Evolutionary conservation across 1,284 basidiomycete species (phyloP), one percentile per base, ranked within the genome.

Genomic region (Coniophora puteana): DNA sequence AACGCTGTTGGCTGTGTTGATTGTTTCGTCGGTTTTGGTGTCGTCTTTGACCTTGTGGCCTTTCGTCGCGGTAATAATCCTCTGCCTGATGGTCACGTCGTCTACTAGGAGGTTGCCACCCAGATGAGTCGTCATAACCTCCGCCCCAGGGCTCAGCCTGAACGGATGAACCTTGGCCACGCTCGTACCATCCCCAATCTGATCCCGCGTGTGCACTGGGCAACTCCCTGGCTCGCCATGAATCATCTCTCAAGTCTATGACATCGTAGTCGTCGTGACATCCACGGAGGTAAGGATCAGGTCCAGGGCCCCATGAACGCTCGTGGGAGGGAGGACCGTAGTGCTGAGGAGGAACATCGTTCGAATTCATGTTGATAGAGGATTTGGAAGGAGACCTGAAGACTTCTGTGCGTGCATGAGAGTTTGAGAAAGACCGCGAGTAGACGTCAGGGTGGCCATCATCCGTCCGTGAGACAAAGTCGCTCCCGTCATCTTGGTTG

Each of bases 191-290:
- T n/a, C n/a, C n/a, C n/a, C n/a, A n/a, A n/a, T n/a, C n/a, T n/a
- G n/a, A n/a, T n/a, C n/a, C n/a, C n/a, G n/a, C n/a, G n/a, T n/a
- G n/a, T n/a, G n/a, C n/a, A n/a, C n/a, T n/a, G n/a, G n/a, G n/a
- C n/a, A n/a, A n/a, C n/a, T n/a, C n/a, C n/a, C n/a, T n/a, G 47
- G 63, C 50, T 44, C 64, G 54, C 66, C 78, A 77, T 14, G 65
- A 60, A 45, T 70, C 69, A 36, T 69, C 71, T 47, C 71, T 68
- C 33, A 69, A 55, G 42, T 69, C 65, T 36, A 56, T 41, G 17
- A 58, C 52, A 42, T 76, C 72, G 51, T 74, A 72, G 44, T 67
- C 71, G 45, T 76, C 75, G 57, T 74, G 72, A 42, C 74, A 65
- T 41, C 62, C 55, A 36, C 68, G 72, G 60, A 67, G 62, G 56